Evolutionary conservation across 2,329 filamentous ascomycete species (phyloP).

Genomic region (Apiospora marii): DNA sequence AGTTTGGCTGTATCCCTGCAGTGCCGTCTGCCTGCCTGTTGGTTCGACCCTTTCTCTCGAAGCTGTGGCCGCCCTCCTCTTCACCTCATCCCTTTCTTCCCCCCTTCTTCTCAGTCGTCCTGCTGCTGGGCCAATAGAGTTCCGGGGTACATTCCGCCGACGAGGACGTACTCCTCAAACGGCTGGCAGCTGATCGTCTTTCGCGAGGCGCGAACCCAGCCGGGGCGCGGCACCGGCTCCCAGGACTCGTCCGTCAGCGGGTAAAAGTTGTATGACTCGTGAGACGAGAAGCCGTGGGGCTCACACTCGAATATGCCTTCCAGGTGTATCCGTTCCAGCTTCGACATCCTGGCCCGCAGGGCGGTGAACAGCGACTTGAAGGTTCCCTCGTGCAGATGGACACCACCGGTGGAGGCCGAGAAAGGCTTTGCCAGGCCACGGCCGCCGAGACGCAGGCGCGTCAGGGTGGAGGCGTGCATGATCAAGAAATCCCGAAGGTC

Average conservation of each 20-base stretch:
- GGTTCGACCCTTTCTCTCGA: not conserved
- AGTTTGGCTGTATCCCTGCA: conserved; percentile 2
- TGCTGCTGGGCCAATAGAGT: conserved; percentile 23
- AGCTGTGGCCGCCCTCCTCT: not conserved
- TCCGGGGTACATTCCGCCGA: conserved; percentile 47
- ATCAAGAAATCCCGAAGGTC: conserved; percentile 53
- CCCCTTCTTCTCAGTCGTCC: not conserved
- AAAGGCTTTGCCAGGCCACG: conserved; percentile 49
- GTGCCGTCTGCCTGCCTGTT: not conserved
- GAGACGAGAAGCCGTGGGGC: conserved; percentile 44
- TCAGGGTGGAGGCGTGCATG: conserved; percentile 48
- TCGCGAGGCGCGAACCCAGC: conserved; percentile 40
- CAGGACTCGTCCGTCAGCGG: conserved; percentile 52
- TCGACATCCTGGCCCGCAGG: conserved; percentile 46
- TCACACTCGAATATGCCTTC: conserved; percentile 56
- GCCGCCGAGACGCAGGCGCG: conserved; percentile 53
- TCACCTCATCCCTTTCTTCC: not conserved
- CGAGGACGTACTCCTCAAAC: conserved; percentile 51
- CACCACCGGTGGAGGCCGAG: conserved; percentile 51
- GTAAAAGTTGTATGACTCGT: conserved; percentile 53
- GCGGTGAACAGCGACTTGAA: conserved; percentile 53
- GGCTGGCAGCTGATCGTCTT: conserved; percentile 47
- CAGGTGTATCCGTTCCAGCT: conserved; percentile 52
- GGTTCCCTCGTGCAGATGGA: conserved; percentile 53
- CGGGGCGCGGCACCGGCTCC: conserved; percentile 41